Base-by-base conservation (phyloP, 345 rosid genomes). In the Laguncularia racemosa region DNA sequence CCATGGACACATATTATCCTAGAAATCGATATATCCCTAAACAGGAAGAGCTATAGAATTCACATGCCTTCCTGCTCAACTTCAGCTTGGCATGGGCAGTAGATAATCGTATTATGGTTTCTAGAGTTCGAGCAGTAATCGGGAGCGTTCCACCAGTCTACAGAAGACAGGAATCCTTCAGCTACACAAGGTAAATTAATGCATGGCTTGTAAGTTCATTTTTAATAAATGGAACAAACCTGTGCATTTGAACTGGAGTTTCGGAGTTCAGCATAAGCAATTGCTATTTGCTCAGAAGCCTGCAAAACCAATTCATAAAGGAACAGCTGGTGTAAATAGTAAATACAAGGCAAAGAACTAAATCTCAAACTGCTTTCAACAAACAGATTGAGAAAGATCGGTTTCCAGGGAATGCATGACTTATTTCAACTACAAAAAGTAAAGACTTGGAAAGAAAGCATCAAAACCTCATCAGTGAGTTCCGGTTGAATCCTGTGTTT, bases 111-210 rank as follows among this genome's bases (percentile, higher is more conserved):
- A 93, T 93, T 18, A 93, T 87, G 68, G 99, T 93, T 78, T 93
- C 99, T 62, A 93, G 69, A 50, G 99, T 93, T 78, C 99, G 85
- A 23, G 99, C 96, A 48, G 99, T 93, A 49, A 93, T 89, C 12
- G 97, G 97, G 72, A 93, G 97, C 4, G 97, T 89, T 75, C 99
- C 99, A 43, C 99, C 97, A 52, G 95, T 89, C 99, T 93, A 58
- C 76, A 71, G 58, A 68, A 50, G 69, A 19, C 55, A 62, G 56
- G 53, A 52, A 69, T 13, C 44, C 49, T 28, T 33, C 67, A 44
- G 71, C 60, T n/a, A 56, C 46, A 16, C 52, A 18, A 7, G 56
- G 51, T 26, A 59, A 14, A 49, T n/a, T 44, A 13, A 13, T 63
- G 8, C 12, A 62, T 2, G 40, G 18, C 13, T 13, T 46, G 4